Evolutionary conservation across 768 basidiomycete species (phyloP).

Genomic region (Crassisporium funariophilum): DNA sequence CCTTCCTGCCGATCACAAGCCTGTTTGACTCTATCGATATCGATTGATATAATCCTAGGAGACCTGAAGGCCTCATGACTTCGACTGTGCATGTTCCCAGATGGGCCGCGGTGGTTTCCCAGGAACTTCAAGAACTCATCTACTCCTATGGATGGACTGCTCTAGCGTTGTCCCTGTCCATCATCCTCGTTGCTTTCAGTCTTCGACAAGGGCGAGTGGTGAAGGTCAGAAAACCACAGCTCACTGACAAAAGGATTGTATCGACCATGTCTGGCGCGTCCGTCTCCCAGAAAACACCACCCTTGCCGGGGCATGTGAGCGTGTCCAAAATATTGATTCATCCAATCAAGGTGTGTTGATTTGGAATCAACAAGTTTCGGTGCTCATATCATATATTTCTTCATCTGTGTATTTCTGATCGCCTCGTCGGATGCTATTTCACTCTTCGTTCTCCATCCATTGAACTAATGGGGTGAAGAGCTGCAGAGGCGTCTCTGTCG

Average conservation of each 20-base stretch:
- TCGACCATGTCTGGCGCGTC: neutral
- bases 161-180: conserved; percentile 11
- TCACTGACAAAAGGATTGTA: neutral
- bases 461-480: conserved; percentile 45
- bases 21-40: no score
- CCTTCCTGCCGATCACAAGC: neutral
- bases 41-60: neutral
- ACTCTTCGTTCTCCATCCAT: neutral
- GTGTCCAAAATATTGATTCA: conserved; percentile 65
- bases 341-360: conserved; percentile 61
- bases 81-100: neutral
- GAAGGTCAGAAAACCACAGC: neutral
- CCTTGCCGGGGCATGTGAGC: conserved; percentile 33
- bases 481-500: conserved; percentile 67
- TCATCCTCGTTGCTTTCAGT: conserved; percentile 7
- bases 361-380: neutral
- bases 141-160: conserved; percentile 11
- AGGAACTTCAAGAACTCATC: conserved; percentile 1
- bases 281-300: conserved; percentile 8
- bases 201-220: conserved; percentile 2
- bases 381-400: no score
- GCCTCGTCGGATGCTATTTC: neutral
- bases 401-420: no score
- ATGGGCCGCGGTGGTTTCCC: neutral
- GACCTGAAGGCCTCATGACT: conserved; percentile 8